Conservation (phyloP, 176 grass and related monocot genomes). For the Dendrocalamus sinicus region DNA sequence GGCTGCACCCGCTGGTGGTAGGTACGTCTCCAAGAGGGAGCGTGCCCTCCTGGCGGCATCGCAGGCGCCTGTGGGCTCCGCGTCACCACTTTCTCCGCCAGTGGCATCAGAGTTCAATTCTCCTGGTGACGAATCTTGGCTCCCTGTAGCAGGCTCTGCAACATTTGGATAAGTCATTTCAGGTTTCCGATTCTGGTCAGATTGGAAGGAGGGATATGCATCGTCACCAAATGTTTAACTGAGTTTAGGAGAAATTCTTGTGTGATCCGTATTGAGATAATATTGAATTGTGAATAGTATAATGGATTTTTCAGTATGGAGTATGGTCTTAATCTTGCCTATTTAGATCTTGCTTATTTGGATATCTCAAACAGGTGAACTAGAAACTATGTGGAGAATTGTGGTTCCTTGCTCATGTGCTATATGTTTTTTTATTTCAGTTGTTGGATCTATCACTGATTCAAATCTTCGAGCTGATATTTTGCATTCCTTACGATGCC, state of each 20-base stretch:
- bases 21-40: constrained; percentile 90
- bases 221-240: not conserved
- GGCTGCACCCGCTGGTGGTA: constrained; percentile 15
- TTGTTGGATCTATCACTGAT: constrained; percentile 52
- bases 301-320: not conserved
- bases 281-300: not conserved
- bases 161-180: not conserved
- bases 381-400: not conserved
- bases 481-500: constrained; percentile 54
- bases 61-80: not conserved
- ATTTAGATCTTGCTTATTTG: not conserved
- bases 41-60: constrained; percentile 26
- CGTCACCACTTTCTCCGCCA: not conserved
- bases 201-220: not conserved
- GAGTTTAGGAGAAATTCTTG: not conserved
- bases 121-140: not conserved
- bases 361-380: not conserved
- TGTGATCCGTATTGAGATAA: not conserved
- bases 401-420: constrained; percentile 32
- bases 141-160: not conserved
- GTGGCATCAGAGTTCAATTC: not conserved
- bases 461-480: constrained; percentile 61
- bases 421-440: constrained; percentile 44
- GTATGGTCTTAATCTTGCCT: not conserved
- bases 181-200: not conserved